Percentiles rank a stretch among this genome's conserved stretches.
These are phyloP conservation scores for Oidium heveae DNA, from an alignment of 2,329 filamentous ascomycete genomes.

Conservation along the genomic window DNA sequence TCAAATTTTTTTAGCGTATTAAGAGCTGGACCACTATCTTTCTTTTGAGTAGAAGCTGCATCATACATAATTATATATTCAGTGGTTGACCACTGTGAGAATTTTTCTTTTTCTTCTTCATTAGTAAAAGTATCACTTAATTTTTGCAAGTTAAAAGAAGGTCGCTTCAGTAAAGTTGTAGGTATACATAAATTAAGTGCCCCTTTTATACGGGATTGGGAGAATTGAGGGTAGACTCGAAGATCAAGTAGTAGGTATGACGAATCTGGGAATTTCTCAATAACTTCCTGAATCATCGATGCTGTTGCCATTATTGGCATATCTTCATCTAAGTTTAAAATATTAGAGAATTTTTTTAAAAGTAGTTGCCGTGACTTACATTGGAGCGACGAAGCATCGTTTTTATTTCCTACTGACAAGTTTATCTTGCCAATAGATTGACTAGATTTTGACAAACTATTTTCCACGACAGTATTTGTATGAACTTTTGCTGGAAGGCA, in stretches of 20 bases:
- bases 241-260: slow-evolving; percentile 51
- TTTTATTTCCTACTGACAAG: slow-evolving; percentile 22
- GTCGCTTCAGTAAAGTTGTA: slow-evolving; percentile 73
- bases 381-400: slow-evolving; percentile 17
- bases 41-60: slow-evolving; percentile 44
- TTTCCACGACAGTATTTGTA: too few relatives aligned
- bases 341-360: slow-evolving; percentile 22
- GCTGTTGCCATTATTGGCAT: slow-evolving; percentile 27
- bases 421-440: too few relatives aligned
- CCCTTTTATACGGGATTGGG: slow-evolving; percentile 46
- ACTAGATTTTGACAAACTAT: too few relatives aligned
- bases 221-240: slow-evolving; percentile 63
- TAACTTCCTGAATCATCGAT: slow-evolving; percentile 27
- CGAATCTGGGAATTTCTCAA: slow-evolving; percentile 18
- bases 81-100: slow-evolving; percentile 50
- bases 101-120: slow-evolving; percentile 41
- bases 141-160: slow-evolving; percentile 74
- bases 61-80: slow-evolving; percentile 76
- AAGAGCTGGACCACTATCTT: slow-evolving; percentile 55
- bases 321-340: slow-evolving; percentile 24
- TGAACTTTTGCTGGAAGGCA: slow-evolving; percentile 18
- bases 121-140: slow-evolving; percentile 66
- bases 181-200: slow-evolving; percentile 86
- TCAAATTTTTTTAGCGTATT: slow-evolving; percentile 89
- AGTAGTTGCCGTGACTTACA: slow-evolving; percentile 7